Evolutionary conservation across 139 green algal species (phyloP), one percentile per base, ranked within the genome.

Genomic region (Micromonas pusilla): DNA sequence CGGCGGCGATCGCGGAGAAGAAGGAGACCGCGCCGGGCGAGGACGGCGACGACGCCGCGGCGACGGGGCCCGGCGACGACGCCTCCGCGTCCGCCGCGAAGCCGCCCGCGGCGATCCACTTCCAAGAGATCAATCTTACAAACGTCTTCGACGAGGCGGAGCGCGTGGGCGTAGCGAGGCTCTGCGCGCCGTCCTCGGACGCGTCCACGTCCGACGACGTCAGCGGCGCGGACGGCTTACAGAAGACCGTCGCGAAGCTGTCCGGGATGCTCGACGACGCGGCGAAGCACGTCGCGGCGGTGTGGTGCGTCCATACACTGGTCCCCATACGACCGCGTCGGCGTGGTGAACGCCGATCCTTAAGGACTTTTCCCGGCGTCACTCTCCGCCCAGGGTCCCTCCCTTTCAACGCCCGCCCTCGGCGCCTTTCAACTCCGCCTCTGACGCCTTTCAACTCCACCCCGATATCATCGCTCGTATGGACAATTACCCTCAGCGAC

Each of bases 241-340:
- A 23, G 25, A 13, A 38, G n/a, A 75, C 76, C 25, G 53, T 78
- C 9, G 64, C n/a, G 31, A 73, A 73, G 28, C 66, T 81, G 25
- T n/a, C 5, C 6, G 36, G n/a, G 53, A 45, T 81, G 3, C 16
- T 81, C 13, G 76, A 78, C 26, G 26, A 76, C 36, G 66, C 33
- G 38, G 13, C 39, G 25, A 25, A 78, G 38, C 79, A 79, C 53
- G 65, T 81, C 20, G 33, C 70, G 65, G 76, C 53, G 19, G 76
- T 78, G 21, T 32, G 16, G 33, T 20, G n/a, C n/a, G n/a, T n/a
- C n/a, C n/a, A n/a, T n/a, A n/a, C n/a, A n/a, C n/a, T n/a, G n/a
- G n/a, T n/a, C n/a, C n/a, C n/a, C n/a, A n/a, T n/a, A n/a, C n/a
- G n/a, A n/a, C n/a, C n/a, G n/a, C n/a, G n/a, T n/a, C n/a, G n/a